phyloP scores from a whole-genome alignment of 352 stramenopile species.

The Phytophthora pseudosyringae region DNA sequence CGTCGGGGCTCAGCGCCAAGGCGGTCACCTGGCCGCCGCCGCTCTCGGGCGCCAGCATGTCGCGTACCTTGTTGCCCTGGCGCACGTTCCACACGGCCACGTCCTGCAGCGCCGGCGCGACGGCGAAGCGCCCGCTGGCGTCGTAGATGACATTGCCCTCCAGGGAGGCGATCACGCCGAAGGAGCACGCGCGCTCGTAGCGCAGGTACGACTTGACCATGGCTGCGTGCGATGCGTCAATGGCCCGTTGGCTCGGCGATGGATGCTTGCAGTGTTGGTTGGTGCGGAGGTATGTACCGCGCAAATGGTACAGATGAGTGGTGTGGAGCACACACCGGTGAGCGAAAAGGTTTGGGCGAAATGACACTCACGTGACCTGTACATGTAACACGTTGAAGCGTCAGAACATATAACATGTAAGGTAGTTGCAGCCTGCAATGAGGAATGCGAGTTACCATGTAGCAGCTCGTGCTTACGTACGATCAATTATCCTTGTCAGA shows the following conservation, averaged over 20 bases:
- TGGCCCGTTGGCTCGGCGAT: background rate
- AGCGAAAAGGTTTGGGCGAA: background rate
- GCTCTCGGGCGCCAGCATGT: constrained; percentile 49
- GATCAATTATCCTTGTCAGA: background rate
- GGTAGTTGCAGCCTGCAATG: background rate
- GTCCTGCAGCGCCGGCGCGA: constrained; percentile 90
- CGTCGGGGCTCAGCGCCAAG: constrained; percentile 81
- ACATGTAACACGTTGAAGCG: background rate
- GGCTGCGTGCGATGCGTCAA: background rate
- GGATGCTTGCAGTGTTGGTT: constrained; percentile 8
- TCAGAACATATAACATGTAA: too few species aligned
- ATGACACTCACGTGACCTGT: background rate
- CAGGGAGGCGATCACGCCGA: constrained; percentile 91
- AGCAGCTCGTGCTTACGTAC: background rate
- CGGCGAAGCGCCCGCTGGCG: constrained; percentile 81
- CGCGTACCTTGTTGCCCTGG: constrained; percentile 83
- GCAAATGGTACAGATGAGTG: background rate
- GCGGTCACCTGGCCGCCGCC: constrained; percentile 78
- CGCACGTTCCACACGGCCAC: constrained; percentile 94
- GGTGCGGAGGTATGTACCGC: constrained; percentile 12
- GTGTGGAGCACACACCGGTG: background rate
- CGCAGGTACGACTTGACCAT: constrained; percentile 95
- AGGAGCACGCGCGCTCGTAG: constrained; percentile 90
- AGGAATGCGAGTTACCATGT: background rate
- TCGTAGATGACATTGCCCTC: constrained; percentile 92